Evolutionary conservation across 768 basidiomycete genomes (phyloP).

Genomic region (Phylloporus arenicola): DNA sequence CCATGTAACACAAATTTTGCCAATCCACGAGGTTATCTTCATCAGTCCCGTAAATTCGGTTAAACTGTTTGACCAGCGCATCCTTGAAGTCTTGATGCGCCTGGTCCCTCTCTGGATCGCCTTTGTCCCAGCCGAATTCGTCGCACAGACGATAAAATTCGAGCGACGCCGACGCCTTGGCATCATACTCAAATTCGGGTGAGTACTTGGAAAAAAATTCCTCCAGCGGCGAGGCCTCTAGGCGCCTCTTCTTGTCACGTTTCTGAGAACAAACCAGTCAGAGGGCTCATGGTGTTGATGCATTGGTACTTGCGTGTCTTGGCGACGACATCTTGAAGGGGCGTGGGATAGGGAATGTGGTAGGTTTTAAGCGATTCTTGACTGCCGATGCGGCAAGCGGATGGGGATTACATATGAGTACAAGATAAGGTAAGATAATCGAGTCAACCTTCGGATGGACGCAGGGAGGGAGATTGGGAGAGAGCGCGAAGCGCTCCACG

Average conservation of each 20-base stretch:
- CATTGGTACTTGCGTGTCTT: not conserved
- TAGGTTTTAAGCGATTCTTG: not conserved
- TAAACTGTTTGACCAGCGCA: conserved; percentile 12
- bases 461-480: too few species aligned
- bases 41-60: conserved; percentile 11
- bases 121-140: conserved; percentile 1
- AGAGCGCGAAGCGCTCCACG: too few species aligned
- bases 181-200: not conserved
- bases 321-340: not conserved
- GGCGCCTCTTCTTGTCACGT: not conserved
- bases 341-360: not conserved
- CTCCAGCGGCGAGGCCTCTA: not conserved
- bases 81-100: conserved; percentile 9
- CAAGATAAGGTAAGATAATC: conserved; percentile 3
- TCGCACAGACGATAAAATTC: conserved; percentile 18
- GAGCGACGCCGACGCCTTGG: conserved; percentile 5
- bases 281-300: not conserved
- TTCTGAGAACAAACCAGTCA: not conserved
- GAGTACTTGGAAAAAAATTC: conserved; percentile 3
- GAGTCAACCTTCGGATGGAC: too few species aligned
- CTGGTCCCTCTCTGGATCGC: not conserved
- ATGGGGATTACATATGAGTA: too few species aligned
- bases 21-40: not conserved
- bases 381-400: not conserved
- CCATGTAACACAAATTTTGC: conserved; percentile 8